Base-by-base conservation (phyloP, 768 basidiomycete genomes). In the Russula brevipes region DNA sequence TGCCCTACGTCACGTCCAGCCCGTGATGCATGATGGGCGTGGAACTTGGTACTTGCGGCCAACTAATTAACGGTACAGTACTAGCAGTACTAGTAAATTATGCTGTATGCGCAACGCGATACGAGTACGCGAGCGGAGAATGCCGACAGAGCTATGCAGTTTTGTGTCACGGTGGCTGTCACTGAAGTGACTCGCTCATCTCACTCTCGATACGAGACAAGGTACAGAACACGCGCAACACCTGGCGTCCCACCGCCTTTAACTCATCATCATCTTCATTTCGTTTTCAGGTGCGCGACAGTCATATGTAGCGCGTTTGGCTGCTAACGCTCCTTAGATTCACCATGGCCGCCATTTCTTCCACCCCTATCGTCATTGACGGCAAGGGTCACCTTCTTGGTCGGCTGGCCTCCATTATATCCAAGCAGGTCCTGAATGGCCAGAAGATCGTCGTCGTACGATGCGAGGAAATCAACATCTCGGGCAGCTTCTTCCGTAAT, bases 371-470 rank as follows among this genome's bases (percentile, higher is more conserved):
- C 85, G 85, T 97, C 69, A 98, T 99, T 81, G 97, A 99, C 87
- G 97, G 97, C 84, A 99, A 99, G 88, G 96, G 95, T 76, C 97
- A 99, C 81, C 91, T 99, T 78, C 91, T 99, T 78, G 97, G 97
- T 85, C 94, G 97, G 77, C 85, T 99, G 79, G 96, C 97, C 76
- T 96, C 94, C 69, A 96, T 98, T 75, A 86, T 99, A 76, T 89
- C 97, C 71, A 98, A 93, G 82, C 94, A 98, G 84, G 86, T 96
- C 73, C 87, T 98, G 70, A 88, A 85, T 71, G 97, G 97, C 76
- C 95, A 98, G 86, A 98, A 98, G 89, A 96, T 98, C 76, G 91
- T 95, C 72, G 96, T 99, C 71, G 96, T 98, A 70, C 88, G 97
- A 80, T 98, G 95, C 79, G 97, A 99, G 82, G 94, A 98, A 83